Percentiles rank a stretch among this genome's conserved stretches.
Conservation (phyloP, 1,139 yeast genomes). For the Pichia sp. region DNA sequence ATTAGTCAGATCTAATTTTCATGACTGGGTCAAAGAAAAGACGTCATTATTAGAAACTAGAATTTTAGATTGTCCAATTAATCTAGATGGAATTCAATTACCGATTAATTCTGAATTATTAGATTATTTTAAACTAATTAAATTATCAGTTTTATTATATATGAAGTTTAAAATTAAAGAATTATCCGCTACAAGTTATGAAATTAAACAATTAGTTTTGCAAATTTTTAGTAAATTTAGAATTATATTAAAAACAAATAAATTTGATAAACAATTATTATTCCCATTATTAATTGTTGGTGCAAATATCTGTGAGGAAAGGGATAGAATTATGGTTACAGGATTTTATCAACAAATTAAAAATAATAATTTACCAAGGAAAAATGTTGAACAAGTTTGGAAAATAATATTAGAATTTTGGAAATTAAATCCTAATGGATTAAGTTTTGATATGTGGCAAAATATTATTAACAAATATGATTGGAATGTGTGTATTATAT, state of each 20-base stretch:
- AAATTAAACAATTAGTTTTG: slow-evolving; percentile 21
- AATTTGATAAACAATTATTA: slow-evolving; percentile 14
- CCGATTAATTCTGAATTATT: slow-evolving; percentile 3
- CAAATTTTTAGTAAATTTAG: slow-evolving; percentile 18
- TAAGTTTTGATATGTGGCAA: slow-evolving; percentile 20
- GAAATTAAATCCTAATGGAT: slow-evolving; percentile 21
- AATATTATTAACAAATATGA: slow-evolving; percentile 21
- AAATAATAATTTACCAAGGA: slow-evolving; percentile 8
- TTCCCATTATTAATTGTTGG: slow-evolving; percentile 22
- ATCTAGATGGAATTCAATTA: not conserved
- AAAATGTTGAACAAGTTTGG: slow-evolving; percentile 17
- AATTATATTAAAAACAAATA: slow-evolving; percentile 8
- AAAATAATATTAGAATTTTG: slow-evolving; percentile 21
- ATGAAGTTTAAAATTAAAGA: slow-evolving; percentile 20
- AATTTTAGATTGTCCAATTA: slow-evolving; percentile 10
- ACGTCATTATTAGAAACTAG: slow-evolving; percentile 11
- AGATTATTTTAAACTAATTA: slow-evolving; percentile 20
- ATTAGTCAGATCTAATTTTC: slow-evolving; percentile 17
- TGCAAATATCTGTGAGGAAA: slow-evolving; percentile 22
- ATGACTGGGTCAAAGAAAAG: slow-evolving; percentile 21
- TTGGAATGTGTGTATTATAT: slow-evolving; percentile 22
- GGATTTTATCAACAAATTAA: slow-evolving; percentile 15
- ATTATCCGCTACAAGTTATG: slow-evolving; percentile 18
- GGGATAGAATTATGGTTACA: slow-evolving; percentile 19
- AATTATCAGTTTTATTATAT: slow-evolving; percentile 18